Percentiles rank a stretch among this genome's conserved stretches.
These are phyloP conservation scores for Candida sonorensis DNA, from an alignment of 805 yeast species.

Conservation along the genomic window DNA sequence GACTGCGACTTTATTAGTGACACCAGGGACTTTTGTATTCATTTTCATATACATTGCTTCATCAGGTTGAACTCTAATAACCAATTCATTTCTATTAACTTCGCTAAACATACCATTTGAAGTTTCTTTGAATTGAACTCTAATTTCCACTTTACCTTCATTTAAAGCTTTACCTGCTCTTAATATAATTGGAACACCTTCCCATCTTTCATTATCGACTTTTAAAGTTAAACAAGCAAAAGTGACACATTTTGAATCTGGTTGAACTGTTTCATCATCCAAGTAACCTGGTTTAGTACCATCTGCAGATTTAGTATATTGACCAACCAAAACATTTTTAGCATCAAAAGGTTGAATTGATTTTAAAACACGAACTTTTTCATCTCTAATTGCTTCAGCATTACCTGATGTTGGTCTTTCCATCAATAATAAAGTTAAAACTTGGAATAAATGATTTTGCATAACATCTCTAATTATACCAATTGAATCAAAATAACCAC, in stretches of 20 bases:
- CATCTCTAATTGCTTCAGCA: conserved; percentile 93
- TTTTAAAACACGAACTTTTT: conserved; percentile 87
- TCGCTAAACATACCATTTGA: conserved; percentile 75
- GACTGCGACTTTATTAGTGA: conserved; percentile 70
- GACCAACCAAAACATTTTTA: conserved; percentile 75
- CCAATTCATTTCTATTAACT: conserved; percentile 87
- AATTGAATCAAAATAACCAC: conserved; percentile 92
- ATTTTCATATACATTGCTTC: conserved; percentile 92
- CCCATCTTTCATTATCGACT: conserved; percentile 94
- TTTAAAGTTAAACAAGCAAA: conserved; percentile 78
- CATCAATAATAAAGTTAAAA: conserved; percentile 86
- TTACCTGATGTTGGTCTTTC: conserved; percentile 89
- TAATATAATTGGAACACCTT: conserved; percentile 92
- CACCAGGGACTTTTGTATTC: conserved; percentile 91
- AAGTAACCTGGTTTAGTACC: conserved; percentile 85
- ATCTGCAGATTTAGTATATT: conserved; percentile 77
- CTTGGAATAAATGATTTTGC: conserved; percentile 96
- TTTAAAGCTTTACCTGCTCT: conserved; percentile 98
- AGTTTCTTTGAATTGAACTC: conserved; percentile 86
- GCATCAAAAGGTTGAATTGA: conserved; percentile 64
- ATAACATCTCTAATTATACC: conserved; percentile 97
- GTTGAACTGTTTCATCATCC: conserved; percentile 86
- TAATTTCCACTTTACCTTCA: conserved; percentile 89
- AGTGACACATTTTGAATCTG: conserved; percentile 81
- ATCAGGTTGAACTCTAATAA: conserved; percentile 88